Base-by-base conservation (phyloP, 1,284 basidiomycete species). In the Phaffia rhodozyma region DNA sequence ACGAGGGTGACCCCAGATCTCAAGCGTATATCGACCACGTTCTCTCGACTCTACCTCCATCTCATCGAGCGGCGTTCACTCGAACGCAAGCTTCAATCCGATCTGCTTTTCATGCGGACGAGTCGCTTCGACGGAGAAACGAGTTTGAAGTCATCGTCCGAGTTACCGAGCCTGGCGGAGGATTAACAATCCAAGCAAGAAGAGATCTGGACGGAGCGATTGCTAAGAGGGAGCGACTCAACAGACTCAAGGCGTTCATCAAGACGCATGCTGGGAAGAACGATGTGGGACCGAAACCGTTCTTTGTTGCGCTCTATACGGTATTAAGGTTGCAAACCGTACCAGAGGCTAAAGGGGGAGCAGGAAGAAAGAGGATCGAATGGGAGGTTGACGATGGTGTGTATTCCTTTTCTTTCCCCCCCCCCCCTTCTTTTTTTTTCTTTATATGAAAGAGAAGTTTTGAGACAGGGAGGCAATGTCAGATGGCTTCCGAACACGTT, bases 361-460 rank as follows among this genome's bases (percentile, higher is more conserved):
- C 64, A 18, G 64, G 57, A 18, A 32, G 9, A 9, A 49, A 48
- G 20, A 51, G 64, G 52, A 27, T 66, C 20, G 64, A 66, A 49
- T 66, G 64, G 64, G 64, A 66, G 32, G 32, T 66, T 25, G 64
- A 66, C 48, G 64, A 66, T 55, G 64, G 64, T 65, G 34, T 61
- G 62, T 54, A 27, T n/a, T 11, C 11, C 34, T 29, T 21, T 47
- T 23, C 55, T 48, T 25, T 11, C 4, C 20, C 51, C 29, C 23
- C 49, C n/a, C n/a, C n/a, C n/a, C n/a, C n/a, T n/a, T n/a, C n/a
- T n/a, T n/a, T n/a, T n/a, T 27, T 20, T 2, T 25, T 52, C 23
- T 32, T 32, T 51, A n/a, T 18, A n/a, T n/a, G 48, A 18, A 25
- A 20, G 21, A n/a, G 51, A 21, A 21, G 52, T 23, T 7, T 23